A percentile compares a stretch with the other conserved stretches of the same genome.
These are phyloP conservation scores for Thielaviopsis populi DNA, from an alignment of 2,329 filamentous ascomycete genomes.

Conservation along the genomic window DNA sequence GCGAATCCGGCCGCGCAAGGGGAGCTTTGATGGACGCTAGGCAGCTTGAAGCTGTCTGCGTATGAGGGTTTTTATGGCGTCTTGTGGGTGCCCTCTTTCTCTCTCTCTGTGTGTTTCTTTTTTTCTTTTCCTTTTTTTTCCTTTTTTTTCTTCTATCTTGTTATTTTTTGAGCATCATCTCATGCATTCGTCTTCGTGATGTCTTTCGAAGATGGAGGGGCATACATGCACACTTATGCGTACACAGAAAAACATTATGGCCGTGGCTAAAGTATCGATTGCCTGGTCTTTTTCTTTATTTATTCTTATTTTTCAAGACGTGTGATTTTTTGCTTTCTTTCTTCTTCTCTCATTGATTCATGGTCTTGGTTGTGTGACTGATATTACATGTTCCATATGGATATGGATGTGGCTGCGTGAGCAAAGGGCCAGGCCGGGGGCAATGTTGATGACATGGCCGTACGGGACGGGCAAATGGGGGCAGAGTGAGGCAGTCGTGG, in stretches of 20 bases:
- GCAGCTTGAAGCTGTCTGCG: not conserved
- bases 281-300: too few species aligned
- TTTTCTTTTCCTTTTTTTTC: not conserved
- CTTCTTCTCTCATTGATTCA: not conserved
- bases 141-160: not conserved
- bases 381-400: too few species aligned
- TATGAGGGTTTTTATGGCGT: not conserved
- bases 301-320: not conserved
- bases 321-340: not conserved
- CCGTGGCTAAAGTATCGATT: too few species aligned
- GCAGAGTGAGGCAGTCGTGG: too few species aligned
- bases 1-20: conserved; percentile 7
- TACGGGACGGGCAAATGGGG: too few species aligned
- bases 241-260: not conserved
- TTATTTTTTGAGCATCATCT: not conserved
- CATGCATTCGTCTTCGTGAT: not conserved
- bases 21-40: conserved; percentile 9
- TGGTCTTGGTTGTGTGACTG: too few species aligned
- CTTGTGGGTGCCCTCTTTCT: too few species aligned
- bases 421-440: too few species aligned
- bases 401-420: too few species aligned
- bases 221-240: not conserved
- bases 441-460: too few species aligned
- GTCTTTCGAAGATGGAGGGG: conserved; percentile 1
- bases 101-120: too few species aligned